Evolutionary conservation across 352 stramenopile species (phyloP), one percentile per base, ranked within the genome.

Genomic region (Pythium sukuiense): DNA sequence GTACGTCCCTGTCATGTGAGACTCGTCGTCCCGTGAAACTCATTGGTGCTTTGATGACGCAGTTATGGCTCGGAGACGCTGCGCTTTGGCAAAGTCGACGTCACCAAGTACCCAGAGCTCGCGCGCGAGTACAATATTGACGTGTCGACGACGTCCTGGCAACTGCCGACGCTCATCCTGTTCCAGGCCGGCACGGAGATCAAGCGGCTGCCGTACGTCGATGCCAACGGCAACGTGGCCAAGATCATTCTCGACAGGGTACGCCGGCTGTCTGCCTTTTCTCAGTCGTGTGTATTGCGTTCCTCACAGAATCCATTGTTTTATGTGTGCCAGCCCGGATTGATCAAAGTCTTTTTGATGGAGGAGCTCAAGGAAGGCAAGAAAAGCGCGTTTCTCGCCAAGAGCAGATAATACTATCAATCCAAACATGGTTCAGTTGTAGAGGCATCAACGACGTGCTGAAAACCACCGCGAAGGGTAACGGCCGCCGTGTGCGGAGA

Each of bases 101-200:
- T 88, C 46, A 76, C 80, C 53, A 80, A 85, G 62, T 87, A 76
- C 74, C 76, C 85, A 4, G 79, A 90, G 49, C 63, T 93, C 46
- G 83, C 85, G 27, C 60, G 65, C 7, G 76, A 83, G 46, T 83
- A 81, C 61, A 70, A 76, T 5, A 92, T 93, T 64, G 81, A 71
- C 63, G 79, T 87, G 29, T 86, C 79, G 5, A 76, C 81, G 29
- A 84, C 78, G 41, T 89, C 83, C 24, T 86, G 66, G 71, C 85
- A 92, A 63, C 65, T 93, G 18, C 83, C 85, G 62, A 88, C 83
- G 16, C 67, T 93, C 24, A 81, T 90, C 49, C 69, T 93, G n/a
- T 93, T 92, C 63, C 76, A 89, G 45, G 58, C 78, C 55, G 85
- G 81, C 35, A 67, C 82, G 45, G 80, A 92, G 63, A 61, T 73